Base-by-base conservation (phyloP, 108 stramenopile species). In the Epithemia pelagica region DNA sequence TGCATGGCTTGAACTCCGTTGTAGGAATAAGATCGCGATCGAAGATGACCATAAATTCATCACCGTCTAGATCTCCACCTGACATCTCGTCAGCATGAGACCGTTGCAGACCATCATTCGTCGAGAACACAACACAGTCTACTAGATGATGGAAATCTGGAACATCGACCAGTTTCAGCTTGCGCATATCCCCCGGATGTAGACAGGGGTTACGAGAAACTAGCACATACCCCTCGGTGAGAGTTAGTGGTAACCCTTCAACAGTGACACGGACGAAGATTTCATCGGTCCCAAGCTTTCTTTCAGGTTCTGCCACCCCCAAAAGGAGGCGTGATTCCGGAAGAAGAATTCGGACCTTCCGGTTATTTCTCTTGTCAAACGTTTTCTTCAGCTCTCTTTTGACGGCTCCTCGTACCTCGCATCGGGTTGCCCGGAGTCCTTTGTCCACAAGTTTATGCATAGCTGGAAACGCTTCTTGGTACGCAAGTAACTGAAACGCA, bases 31-130 rank as follows among this genome's bases (percentile, higher is more conserved):
- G 32, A 51, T 33, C 32, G 22, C 51, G 20, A 22, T 64, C 63
- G 22, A 30, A 64, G 8, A 30, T 33, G 18, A 64, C 63, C 24
- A 46, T 33, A 21, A 51, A 64, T 32, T 64, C 25, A 46, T 64
- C 63, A 1, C 63, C 63, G 51, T 64, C 63, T 2, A 64, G 37
- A 51, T 64, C 63, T 20, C 37, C 32, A 51, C 63, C 63, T 20
- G 63, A 33, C 32, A 32, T 46, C 24, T 64, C 63, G 3, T 26
- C 32, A 21, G 63, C n/a, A 26, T 21, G 30, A 24, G 32, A 26
- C 20, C 63, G 63, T 3, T 25, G 15, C 18, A 64, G 32, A 37
- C 8, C 3, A 5, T 64, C 37, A 33, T 37, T 7, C 33, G 32
- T 33, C 5, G 37, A 46, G 32, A 51, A 51, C 2, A 51, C 24